These are phyloP conservation scores for Solanum acaule DNA, from an alignment of 257 asterid species.

Conservation along the genomic window DNA sequence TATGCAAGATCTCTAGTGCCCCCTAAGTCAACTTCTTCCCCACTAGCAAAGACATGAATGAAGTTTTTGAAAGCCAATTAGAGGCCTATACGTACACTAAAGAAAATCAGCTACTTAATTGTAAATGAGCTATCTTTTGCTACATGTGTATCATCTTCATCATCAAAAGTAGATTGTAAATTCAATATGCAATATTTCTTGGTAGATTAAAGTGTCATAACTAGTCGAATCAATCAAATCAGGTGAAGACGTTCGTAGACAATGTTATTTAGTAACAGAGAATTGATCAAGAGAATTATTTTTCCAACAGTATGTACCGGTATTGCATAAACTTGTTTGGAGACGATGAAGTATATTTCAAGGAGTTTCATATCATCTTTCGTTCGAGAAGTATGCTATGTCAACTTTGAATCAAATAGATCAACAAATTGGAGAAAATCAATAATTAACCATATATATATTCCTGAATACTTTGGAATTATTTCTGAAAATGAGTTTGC, in stretches of 20 bases:
- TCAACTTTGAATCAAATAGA: background rate
- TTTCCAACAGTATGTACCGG: no score
- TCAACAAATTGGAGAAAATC: background rate
- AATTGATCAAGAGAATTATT: no score
- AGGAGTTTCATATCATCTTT: background rate
- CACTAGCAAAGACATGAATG: slow-evolving; percentile 39
- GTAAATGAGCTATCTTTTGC: background rate
- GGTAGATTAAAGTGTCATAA: background rate
- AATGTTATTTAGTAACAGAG: no score
- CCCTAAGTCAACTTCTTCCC: slow-evolving; percentile 35
- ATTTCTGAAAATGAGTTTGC: background rate
- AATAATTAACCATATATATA: background rate
- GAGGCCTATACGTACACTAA: background rate
- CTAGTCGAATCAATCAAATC: background rate
- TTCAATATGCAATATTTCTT: background rate
- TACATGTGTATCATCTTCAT: background rate
- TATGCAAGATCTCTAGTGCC: slow-evolving; percentile 78
- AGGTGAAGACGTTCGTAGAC: background rate
- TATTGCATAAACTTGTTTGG: no score
- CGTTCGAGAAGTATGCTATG: background rate
- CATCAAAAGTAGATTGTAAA: slow-evolving; percentile 1
- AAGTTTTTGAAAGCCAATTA: background rate
- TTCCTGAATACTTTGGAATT: background rate
- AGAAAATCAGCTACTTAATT: background rate
- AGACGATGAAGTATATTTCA: background rate